Conservation (phyloP, 1,284 basidiomycete species). For the Tilletia horrida region DNA sequence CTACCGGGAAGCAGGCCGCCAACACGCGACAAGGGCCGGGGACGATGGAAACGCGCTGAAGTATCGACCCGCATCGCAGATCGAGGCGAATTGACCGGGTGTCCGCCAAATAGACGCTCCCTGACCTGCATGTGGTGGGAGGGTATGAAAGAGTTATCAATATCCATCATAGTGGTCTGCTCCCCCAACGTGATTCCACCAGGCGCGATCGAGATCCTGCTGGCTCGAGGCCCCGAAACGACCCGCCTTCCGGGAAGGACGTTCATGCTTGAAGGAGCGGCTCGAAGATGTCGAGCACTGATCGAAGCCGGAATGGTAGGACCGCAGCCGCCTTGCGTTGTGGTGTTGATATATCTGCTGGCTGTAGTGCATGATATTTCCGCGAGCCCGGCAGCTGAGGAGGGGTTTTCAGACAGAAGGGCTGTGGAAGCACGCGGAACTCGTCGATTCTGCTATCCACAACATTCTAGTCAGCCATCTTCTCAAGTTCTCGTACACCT, state of each 20-base stretch:
- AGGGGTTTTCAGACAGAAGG: neutral
- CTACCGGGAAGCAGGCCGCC: neutral
- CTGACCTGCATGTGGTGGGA: neutral
- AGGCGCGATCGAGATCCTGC: neutral
- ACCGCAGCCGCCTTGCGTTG: neutral
- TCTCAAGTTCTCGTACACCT: neutral
- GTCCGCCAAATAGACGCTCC: neutral
- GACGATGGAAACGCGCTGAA: neutral
- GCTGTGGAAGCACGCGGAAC: neutral
- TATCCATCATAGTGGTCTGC: slow-evolving; percentile 15
- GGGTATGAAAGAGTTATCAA: neutral
- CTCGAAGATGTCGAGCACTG: neutral
- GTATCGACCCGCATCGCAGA: neutral
- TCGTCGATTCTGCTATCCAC: neutral
- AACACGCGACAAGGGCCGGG: neutral
- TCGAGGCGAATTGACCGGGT: slow-evolving; percentile 5
- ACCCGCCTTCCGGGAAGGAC: slow-evolving; percentile 1
- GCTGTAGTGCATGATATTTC: neutral
- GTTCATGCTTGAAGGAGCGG: neutral
- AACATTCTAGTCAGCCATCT: neutral
- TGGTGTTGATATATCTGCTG: slow-evolving; percentile 2
- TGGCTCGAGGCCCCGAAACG: slow-evolving; percentile 8
- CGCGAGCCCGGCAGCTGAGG: neutral
- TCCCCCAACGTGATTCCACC: neutral
- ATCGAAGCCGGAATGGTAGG: neutral